phyloP scores from a whole-genome alignment of 805 yeast species.

The Cyberlindnera maclurae region DNA sequence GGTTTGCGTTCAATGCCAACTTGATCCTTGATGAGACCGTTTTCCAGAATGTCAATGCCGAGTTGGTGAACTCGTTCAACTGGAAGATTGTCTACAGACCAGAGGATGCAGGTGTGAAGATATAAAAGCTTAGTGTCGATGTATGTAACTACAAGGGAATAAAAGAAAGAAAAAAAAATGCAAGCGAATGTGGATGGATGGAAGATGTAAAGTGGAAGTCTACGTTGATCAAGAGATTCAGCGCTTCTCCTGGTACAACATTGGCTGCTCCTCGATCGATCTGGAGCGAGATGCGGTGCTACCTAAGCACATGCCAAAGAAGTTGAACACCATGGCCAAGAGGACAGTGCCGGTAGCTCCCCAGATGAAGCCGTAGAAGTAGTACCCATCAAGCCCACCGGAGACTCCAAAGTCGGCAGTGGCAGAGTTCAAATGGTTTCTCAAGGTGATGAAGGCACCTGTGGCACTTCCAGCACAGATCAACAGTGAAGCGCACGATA shows the following conservation, averaged over 20 bases:
- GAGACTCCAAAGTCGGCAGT: constrained; percentile 44
- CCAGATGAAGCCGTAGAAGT: constrained; percentile 59
- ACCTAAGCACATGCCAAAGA: constrained; percentile 37
- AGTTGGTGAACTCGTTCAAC: constrained; percentile 51
- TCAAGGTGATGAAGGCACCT: constrained; percentile 47
- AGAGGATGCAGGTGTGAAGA: constrained; percentile 34
- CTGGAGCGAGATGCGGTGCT: constrained; percentile 10
- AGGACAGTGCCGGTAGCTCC: constrained; percentile 45
- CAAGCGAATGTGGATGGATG: background rate
- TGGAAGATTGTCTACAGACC: constrained; percentile 64
- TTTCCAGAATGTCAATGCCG: constrained; percentile 30
- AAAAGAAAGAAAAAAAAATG: background rate
- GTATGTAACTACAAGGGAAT: background rate
- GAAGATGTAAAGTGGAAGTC: background rate
- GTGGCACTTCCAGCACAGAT: constrained; percentile 53
- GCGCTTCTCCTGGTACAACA: constrained; percentile 17
- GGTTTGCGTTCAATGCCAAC: constrained; percentile 60
- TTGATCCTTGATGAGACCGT: constrained; percentile 52
- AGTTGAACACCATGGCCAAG: constrained; percentile 28
- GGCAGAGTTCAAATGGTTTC: constrained; percentile 43
- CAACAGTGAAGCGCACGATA: constrained; percentile 32
- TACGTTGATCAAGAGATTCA: background rate
- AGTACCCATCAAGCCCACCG: constrained; percentile 39
- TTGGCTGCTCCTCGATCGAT: constrained; percentile 9
- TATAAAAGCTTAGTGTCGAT: constrained; percentile 3